Percentiles rank a stretch among this genome's conserved stretches.
Conservation (phyloP, 768 basidiomycete genomes). For the Crassisporium funariophilum region DNA sequence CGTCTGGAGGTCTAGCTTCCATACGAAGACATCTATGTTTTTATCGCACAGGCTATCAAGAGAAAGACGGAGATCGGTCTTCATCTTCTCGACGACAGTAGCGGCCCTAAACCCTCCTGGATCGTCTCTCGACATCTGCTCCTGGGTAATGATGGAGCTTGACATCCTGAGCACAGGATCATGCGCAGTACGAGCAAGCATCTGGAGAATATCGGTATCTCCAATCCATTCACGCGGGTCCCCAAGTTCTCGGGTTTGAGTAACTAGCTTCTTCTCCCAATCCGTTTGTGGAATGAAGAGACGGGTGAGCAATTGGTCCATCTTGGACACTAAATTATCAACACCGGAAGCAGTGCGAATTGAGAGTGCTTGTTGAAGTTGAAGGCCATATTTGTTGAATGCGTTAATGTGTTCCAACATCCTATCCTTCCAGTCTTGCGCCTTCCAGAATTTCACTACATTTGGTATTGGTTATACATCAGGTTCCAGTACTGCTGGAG, state of each 20-base stretch:
- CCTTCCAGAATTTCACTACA: constrained; percentile 21
- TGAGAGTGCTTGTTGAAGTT: constrained; percentile 15
- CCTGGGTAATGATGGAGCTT: not conserved
- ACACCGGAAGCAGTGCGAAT: constrained; percentile 15
- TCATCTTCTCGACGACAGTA: constrained; percentile 1
- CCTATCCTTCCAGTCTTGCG: constrained; percentile 22
- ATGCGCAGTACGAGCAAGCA: constrained; percentile 10
- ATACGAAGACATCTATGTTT: constrained; percentile 13
- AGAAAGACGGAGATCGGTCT: constrained; percentile 10
- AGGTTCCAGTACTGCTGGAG: not conserved
- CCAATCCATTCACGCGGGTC: constrained; percentile 11
- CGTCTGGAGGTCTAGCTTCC: constrained; percentile 14
- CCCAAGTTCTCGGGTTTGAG: constrained; percentile 9
- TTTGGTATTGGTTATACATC: not conserved
- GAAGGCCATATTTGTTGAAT: constrained; percentile 15
- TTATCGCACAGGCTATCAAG: constrained; percentile 11
- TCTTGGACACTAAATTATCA: constrained; percentile 13
- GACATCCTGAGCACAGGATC: constrained; percentile 15
- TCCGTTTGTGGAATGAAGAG: constrained; percentile 16
- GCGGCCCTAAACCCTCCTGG: not conserved
- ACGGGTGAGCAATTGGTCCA: constrained; percentile 16
- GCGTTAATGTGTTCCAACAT: constrained; percentile 15
- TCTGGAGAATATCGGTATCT: constrained; percentile 10
- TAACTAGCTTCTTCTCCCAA: constrained; percentile 20
- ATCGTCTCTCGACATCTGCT: constrained; percentile 2